Base-by-base conservation (phyloP, 1,284 basidiomycete genomes). In the Laetiporus sulphureus region DNA sequence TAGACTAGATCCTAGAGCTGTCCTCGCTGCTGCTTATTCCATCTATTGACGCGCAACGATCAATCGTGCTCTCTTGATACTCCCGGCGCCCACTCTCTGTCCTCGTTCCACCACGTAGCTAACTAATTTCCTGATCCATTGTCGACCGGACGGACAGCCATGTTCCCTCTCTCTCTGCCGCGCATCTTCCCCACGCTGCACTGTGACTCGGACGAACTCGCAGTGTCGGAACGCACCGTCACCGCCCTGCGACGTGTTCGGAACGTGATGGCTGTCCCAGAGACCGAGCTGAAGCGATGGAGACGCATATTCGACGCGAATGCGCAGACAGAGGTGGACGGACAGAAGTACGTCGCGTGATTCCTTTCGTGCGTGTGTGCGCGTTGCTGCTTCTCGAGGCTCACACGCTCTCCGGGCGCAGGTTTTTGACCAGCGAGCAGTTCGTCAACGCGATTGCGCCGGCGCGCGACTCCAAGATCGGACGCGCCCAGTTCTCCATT, bases 361-460 rank as follows among this genome's bases (percentile, higher is more conserved):
- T 38, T 13, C 25, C 36, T 32, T 15, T 2, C 20, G 34, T 22
- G 18, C 16, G 23, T 30, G 15, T 29, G 25, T 23, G 36, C 36
- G 25, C 37, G 30, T 5, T 37, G 33, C 32, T 25, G 29, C 20
- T 18, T 18, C 20, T 38, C 13, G 21, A 41, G 34, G 18, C 37
- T n/a, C 30, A 6, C 16, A 27, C 16, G 12, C 25, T 25, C 20
- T 24, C 19, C 36, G 22, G 34, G 18, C 33, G 23, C 51, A 83
- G 92, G 63, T 94, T 77, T 63, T 71, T 97, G 41, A 86, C 87
- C 63, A 68, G 73, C 27, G 81, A 90, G 31, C 82, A 83, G 56
- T 97, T 97, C 63, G 83, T 96, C 58, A 89, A 90, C 61, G 91
- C 93, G 40, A 93, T 96, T 61, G 91, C 87, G 27, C 91, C 92